phyloP scores from a whole-genome alignment of 371 early-diverging fungal genomes.

The Mortierella sp. region DNA sequence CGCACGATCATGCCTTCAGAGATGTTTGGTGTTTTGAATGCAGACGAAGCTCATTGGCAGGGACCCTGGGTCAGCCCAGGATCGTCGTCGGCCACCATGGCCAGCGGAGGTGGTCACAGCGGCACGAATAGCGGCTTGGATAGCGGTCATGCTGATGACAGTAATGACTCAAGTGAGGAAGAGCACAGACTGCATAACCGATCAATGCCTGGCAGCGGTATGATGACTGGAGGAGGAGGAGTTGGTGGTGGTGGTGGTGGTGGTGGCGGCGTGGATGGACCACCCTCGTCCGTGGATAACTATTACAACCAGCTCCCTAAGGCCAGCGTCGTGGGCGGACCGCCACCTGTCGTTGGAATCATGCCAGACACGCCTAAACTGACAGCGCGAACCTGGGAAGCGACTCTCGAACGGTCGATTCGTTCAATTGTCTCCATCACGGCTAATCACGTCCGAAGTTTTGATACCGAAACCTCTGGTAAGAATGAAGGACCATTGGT shows the following conservation, averaged over 20 bases:
- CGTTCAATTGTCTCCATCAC: constrained; percentile 88
- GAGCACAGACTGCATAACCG: constrained; percentile 35
- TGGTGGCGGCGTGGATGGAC: constrained; percentile 6
- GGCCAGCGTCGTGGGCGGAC: neutral
- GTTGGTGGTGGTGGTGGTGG: constrained; percentile 19
- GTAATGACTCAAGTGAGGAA: neutral
- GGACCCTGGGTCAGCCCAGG: constrained; percentile 28
- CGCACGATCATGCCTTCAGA: constrained; percentile 32
- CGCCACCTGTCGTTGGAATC: constrained; percentile 25
- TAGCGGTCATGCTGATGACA: constrained; percentile 18
- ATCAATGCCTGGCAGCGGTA: constrained; percentile 8
- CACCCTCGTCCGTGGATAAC: neutral
- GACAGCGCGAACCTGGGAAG: constrained; percentile 73
- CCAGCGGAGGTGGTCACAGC: neutral
- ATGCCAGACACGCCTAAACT: constrained; percentile 54
- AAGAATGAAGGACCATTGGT: constrained; percentile 23
- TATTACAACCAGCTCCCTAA: constrained; percentile 8
- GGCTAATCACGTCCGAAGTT: constrained; percentile 81
- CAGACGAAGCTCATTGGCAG: constrained; percentile 31
- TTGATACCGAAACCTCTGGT: constrained; percentile 91
- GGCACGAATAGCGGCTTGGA: neutral
- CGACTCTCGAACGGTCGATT: constrained; percentile 77
- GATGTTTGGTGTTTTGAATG: constrained; percentile 26
- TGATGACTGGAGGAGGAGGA: constrained; percentile 21
- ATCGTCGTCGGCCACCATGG: neutral